Evolutionary conservation across 2,329 filamentous ascomycete species (phyloP), one percentile per base, ranked within the genome.

Genomic region (Phaeosphaeria sp.): DNA sequence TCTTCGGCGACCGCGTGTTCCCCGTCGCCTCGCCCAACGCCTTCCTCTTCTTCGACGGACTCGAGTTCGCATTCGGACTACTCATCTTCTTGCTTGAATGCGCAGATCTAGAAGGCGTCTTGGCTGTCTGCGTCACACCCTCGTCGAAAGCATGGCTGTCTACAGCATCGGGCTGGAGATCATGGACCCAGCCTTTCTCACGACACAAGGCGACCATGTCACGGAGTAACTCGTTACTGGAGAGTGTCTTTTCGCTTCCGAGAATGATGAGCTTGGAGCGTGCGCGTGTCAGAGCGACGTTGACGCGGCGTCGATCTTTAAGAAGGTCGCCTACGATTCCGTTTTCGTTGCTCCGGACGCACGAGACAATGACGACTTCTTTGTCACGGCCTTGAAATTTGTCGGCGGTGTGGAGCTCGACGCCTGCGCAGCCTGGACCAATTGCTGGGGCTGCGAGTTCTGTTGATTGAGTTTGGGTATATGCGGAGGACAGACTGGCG

Each of bases 321-420:
- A 99, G 82, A 46, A 99, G 78, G 54, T 98, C 95, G 18, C 95
- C 95, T n/a, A 99, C 93, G 50, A 85, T 87, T 61, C 89, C 87
- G 1, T 85, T 84, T 21, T 93, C 88, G 69, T 99, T 99, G 74
- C 88, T 94, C 27, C 95, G 87, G 15, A 98, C 95, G 27, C 96
- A 89, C 54, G 88, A 92, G 9, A 99, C 84, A 15, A 99, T 87
- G 0, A 98, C 86, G 2, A 96, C 89, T 72, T 97, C 93, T 74
- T 99, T 99, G 78, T 99, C 95, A 10, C 95, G 87, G 6, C 95
- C 95, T 75, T 99, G 95, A 77, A 97, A 99, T 46, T 94, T 92
- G 78, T 99, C 95, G 2, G 95, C 93, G 0, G 95, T 98, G 77
- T 99, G 93, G 85, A 98, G 93, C 78, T 99, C 95, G 1, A 99